A percentile compares a stretch with the other conserved stretches of the same genome.
Evolutionary conservation across 371 early-diverging fungal genomes (phyloP).

Genomic region (Mortierella polycephala): DNA sequence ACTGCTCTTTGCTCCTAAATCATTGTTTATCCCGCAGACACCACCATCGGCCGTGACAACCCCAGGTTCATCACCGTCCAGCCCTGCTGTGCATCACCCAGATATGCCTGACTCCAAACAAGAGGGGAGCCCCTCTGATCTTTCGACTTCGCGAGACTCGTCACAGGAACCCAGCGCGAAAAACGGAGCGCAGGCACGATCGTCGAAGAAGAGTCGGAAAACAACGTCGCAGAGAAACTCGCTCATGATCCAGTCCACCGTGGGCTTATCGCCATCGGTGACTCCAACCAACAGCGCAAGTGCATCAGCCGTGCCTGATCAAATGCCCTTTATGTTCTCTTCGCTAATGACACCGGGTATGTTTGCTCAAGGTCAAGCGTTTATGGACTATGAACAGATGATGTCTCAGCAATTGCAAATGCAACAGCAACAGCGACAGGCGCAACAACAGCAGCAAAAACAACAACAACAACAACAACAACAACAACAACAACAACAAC

Average conservation of each 20-base stretch:
- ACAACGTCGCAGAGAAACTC: slow-evolving; percentile 16
- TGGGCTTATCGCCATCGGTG: slow-evolving; percentile 4
- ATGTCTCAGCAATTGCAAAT: neutral
- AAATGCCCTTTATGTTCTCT: slow-evolving; percentile 14
- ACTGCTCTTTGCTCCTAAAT: slow-evolving; percentile 21
- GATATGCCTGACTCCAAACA: slow-evolving; percentile 9
- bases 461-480: slow-evolving; percentile 15
- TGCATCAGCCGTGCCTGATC: neutral
- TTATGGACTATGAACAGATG: slow-evolving; percentile 5
- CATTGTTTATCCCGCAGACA: slow-evolving; percentile 1
- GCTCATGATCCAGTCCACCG: slow-evolving; percentile 2
- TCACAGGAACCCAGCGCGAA: neutral
- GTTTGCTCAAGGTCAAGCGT: slow-evolving; percentile 28
- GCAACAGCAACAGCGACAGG: slow-evolving; percentile 2
- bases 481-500: neutral
- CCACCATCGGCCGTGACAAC: slow-evolving; percentile 8
- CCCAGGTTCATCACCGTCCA: slow-evolving; percentile 16
- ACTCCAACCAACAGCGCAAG: neutral
- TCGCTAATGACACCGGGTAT: slow-evolving; percentile 26
- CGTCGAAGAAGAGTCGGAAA: slow-evolving; percentile 15
- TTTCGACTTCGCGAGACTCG: neutral
- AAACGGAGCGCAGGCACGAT: neutral
- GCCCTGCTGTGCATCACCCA: slow-evolving; percentile 1
- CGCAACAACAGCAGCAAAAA: slow-evolving; percentile 2
- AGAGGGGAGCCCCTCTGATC: neutral